phyloP scores from a whole-genome alignment of 768 basidiomycete genomes.

The Kwoniella sp. region DNA sequence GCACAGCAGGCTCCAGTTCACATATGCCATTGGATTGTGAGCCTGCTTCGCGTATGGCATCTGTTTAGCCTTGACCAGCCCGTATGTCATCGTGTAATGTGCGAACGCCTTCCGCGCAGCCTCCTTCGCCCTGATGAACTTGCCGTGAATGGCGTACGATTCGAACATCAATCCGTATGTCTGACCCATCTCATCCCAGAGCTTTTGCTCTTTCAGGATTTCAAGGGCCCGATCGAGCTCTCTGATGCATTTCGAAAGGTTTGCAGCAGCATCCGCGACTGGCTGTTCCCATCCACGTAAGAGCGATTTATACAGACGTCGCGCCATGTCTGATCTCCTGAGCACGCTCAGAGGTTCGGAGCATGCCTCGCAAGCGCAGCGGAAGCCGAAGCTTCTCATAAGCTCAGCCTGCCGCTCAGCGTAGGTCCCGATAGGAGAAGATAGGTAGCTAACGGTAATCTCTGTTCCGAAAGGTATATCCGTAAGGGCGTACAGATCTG shows the following conservation, averaged over 20 bases:
- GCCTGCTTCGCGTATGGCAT: background rate
- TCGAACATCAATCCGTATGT: background rate
- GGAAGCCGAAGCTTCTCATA: slow-evolving; percentile 3
- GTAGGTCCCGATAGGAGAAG: no score
- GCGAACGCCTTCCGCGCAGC: background rate
- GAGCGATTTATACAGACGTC: background rate
- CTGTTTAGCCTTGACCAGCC: background rate
- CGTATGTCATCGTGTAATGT: background rate
- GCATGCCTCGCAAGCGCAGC: slow-evolving; percentile 11
- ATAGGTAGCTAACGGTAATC: slow-evolving; percentile 10
- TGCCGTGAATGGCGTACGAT: background rate
- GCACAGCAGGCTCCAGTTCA: background rate
- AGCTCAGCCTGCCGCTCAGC: no score
- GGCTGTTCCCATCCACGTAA: background rate
- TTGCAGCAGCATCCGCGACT: no score
- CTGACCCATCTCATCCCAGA: background rate
- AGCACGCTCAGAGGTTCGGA: background rate
- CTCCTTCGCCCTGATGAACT: background rate
- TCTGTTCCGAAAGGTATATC: slow-evolving; percentile 6
- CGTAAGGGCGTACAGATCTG: slow-evolving; percentile 12
- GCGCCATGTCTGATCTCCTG: background rate
- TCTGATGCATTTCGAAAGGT: background rate
- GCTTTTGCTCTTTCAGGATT: background rate
- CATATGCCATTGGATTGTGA: background rate
- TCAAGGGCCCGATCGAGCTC: background rate